Evolutionary conservation across 352 stramenopile genomes (phyloP), one percentile per base, ranked within the genome.

Genomic region (Phytopythium vexans): DNA sequence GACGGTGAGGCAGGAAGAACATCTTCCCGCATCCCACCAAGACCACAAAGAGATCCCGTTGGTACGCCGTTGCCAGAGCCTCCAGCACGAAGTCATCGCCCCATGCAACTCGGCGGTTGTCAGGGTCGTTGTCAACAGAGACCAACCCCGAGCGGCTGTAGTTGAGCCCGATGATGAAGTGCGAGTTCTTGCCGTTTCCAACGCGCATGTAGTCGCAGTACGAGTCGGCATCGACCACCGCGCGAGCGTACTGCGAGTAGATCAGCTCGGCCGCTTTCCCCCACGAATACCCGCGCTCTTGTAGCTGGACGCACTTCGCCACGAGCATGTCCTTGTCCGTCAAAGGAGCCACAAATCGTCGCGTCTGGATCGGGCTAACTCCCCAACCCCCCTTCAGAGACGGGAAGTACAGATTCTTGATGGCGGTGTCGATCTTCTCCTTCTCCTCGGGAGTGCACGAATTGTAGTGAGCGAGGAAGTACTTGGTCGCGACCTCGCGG

Each of bases 131-230:
- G 64, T 95, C 85, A 53, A 95, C 72, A 9, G 81, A 92, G 41
- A 95, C 83, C 16, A 95, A 66, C 0, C 85, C 85, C 7, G 71
- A 66, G 44, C 67, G 75, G 49, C 74, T 90, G 62, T 95, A 95
- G 62, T 89, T 91, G 36, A 95, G 70, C 4, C 72, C 79, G 15
- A 93, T 78, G 21, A 95, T 59, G 52, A 88, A 90, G 63, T 94
- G 80, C 37, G 59, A 72, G 57, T 94, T 94, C 45, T 77, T 67
- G 42, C 81, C 77, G 47, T 72, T 79, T 35, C 82, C 85, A 10
- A 95, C 82, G 8, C 60, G 66, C 85, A 95, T 95, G 61, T 95
- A 95, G 43, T 91, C 75, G 54, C 82, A 92, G 64, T 95, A 95
- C 51, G 85, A 74, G 34, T 87, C 71, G 7, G 77, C 82, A 50